phyloP scores from a whole-genome alignment of 108 stramenopile species.

The Stephanodiscus minutulus region DNA sequence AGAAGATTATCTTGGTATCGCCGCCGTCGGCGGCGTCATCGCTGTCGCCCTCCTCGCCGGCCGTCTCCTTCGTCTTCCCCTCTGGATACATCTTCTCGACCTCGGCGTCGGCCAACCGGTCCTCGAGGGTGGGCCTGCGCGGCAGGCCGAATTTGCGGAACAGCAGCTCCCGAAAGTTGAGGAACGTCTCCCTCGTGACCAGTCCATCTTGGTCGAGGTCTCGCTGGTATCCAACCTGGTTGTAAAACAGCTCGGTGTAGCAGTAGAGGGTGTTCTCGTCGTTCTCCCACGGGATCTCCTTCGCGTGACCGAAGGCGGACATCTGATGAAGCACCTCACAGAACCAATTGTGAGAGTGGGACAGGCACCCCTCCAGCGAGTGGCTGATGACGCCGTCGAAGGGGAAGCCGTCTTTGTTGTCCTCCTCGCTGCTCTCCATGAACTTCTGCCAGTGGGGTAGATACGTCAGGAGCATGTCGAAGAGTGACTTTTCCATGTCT shows the following conservation, averaged over 20 bases:
- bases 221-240: conserved; percentile 32
- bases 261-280: conserved; percentile 42
- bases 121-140: conserved; percentile 27
- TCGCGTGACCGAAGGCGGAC: conserved; percentile 44
- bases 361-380: conserved; percentile 35
- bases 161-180: conserved; percentile 31
- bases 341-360: conserved; percentile 36
- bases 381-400: conserved; percentile 39
- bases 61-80: not conserved
- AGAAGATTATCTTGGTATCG: conserved; percentile 42
- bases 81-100: not conserved
- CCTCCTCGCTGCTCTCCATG: not conserved
- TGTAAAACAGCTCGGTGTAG: conserved; percentile 31
- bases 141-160: conserved; percentile 41
- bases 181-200: conserved; percentile 33
- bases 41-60: conserved; percentile 5
- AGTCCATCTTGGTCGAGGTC: conserved; percentile 19
- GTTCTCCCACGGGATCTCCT: conserved; percentile 39
- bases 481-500: conserved; percentile 35
- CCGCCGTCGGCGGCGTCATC: not conserved
- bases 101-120: conserved; percentile 6
- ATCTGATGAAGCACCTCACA: conserved; percentile 46
- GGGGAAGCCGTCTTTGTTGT: conserved; percentile 23
- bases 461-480: conserved; percentile 42
- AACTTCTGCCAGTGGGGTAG: conserved; percentile 38